phyloP scores from a whole-genome alignment of 345 rosid genomes.

The Rhodamnia rubescens region DNA sequence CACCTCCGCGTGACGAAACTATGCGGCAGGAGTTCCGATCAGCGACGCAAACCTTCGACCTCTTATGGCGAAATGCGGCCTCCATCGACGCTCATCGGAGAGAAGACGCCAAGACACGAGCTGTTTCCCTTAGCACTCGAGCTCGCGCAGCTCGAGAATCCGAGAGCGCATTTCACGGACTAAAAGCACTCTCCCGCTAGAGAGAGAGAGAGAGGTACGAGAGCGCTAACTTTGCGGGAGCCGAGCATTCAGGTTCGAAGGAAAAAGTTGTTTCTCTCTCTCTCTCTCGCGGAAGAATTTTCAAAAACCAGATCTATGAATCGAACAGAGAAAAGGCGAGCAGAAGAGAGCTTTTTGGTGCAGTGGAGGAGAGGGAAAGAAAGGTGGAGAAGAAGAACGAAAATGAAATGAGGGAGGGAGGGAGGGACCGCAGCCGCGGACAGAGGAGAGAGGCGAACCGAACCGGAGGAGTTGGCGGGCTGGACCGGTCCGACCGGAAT shows the following conservation, averaged over 20 bases:
- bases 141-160: not conserved
- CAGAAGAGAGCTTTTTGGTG: not conserved
- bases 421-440: not conserved
- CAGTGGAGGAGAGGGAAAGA: not conserved
- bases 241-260: not conserved
- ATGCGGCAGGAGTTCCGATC: constrained; percentile 16
- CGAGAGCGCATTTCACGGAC: not conserved
- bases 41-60: constrained; percentile 14
- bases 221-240: not conserved
- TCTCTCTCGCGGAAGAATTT: not conserved
- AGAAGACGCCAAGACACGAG: not conserved
- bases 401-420: not conserved
- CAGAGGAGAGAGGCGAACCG: not conserved
- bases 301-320: not conserved
- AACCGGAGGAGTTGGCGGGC: not conserved
- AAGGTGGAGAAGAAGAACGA: not conserved
- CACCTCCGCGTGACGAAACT: constrained; percentile 27
- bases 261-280: not conserved
- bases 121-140: not conserved
- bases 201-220: not conserved
- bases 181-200: not conserved
- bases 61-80: constrained; percentile 17
- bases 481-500: not conserved
- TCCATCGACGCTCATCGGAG: constrained; percentile 42
- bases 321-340: not conserved